Base-by-base conservation (phyloP, 1,284 basidiomycete species). In the Trametes pubescens region DNA sequence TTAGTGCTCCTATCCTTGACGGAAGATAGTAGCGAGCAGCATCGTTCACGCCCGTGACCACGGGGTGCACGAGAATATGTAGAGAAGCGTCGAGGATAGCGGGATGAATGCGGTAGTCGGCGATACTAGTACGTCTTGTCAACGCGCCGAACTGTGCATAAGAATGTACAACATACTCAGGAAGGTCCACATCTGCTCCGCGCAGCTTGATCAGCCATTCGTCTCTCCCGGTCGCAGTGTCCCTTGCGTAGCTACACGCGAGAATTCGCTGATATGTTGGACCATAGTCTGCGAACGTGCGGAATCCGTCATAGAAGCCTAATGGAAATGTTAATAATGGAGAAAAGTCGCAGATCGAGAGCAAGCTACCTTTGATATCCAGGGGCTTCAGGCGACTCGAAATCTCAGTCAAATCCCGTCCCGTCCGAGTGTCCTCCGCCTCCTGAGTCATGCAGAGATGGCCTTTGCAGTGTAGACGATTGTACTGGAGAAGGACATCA, bases 1-100 rank as follows among this genome's bases (percentile, higher is more conserved):
- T 66, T 34, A 73, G 47, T 21, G 57, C 62, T 6, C 61, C 61
- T 29, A 75, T 51, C 21, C 60, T 65, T 4, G 75, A 70, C 2
- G 77, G 78, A 4, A 79, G 71, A 62, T 75, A 78, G 59, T 78
- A 78, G 2, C 66, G 59, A 18, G 72, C 65, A 6, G 59, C 57
- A 56, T 77, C 72, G 11, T 56, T 52, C 53, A 67, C 71, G 4
- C 68, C 69, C 7, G 71, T 75, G 21, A 79, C 55, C 0, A 53
- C 43, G 0, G 73, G 73, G 55, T 78, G 74, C 4, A 74, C 70
- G 14, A 71, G 54, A 9, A 73, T 65, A 60, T 80, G 79, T 11
- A 80, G 59, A 14, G 73, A 73, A 0, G 78, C 72, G 59, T 81
- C 79, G 14, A 80, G 68, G 26, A 82, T 74, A 3, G 79, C 80